phyloP scores from a whole-genome alignment of 129 eudicot genomes.

The Heracleum sosnowskyi region DNA sequence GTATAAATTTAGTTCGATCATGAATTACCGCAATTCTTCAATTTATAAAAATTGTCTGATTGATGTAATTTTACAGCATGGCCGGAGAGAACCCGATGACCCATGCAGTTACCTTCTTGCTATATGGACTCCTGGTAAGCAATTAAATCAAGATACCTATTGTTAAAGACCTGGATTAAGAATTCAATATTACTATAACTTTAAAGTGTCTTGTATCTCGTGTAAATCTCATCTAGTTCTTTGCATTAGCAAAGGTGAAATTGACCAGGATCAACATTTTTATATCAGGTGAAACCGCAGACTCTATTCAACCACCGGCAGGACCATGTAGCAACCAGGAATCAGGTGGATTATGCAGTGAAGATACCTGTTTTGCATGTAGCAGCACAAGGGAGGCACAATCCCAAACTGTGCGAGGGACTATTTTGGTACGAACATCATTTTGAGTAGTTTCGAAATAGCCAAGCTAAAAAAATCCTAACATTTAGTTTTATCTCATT shows the following conservation, averaged over 20 bases:
- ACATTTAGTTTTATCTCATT: neutral
- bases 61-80: conserved; percentile 37
- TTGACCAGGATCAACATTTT: neutral
- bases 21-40: neutral
- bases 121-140: conserved; percentile 92
- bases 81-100: conserved; percentile 82
- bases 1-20: conserved; percentile 17
- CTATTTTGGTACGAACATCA: conserved; percentile 56
- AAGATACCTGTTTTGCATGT: conserved; percentile 68
- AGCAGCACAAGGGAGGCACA: conserved; percentile 60
- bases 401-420: conserved; percentile 72
- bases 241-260: conserved; percentile 9
- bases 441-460: neutral
- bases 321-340: conserved; percentile 62
- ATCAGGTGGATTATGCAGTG: conserved; percentile 48
- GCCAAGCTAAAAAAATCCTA: neutral
- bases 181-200: neutral
- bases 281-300: conserved; percentile 70
- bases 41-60: neutral
- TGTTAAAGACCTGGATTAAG: neutral
- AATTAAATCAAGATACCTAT: neutral
- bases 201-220: neutral
- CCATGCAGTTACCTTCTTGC: conserved; percentile 90
- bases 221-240: neutral
- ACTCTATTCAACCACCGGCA: conserved; percentile 60